A percentile compares a stretch with the other conserved stretches of the same genome.
Evolutionary conservation across 805 yeast species (phyloP).

Genomic region (Yarrowia bubula): DNA sequence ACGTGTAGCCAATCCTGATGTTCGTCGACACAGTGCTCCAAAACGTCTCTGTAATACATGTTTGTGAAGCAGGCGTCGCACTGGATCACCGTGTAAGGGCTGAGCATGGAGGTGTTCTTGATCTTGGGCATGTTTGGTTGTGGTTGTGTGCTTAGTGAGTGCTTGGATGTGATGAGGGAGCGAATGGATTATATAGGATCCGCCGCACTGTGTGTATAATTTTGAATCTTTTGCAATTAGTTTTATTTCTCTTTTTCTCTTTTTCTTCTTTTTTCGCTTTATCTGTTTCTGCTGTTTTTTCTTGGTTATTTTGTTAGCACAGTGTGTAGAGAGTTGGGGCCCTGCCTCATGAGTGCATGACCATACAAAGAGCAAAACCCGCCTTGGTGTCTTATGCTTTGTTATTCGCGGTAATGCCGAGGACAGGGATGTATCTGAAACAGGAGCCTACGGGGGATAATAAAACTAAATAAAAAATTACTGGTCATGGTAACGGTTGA

Average conservation of each 20-base stretch:
- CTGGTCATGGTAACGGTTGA: too few species aligned
- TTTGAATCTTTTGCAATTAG: neutral
- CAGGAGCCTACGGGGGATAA: too few species aligned
- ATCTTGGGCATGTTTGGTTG: constrained; percentile 5
- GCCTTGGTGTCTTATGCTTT: neutral
- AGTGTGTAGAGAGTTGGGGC: neutral
- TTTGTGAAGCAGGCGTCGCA: neutral
- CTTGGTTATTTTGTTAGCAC: neutral
- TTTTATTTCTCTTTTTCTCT: neutral
- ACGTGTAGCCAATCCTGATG: neutral
- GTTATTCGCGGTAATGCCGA: too few species aligned
- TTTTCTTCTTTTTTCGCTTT: neutral
- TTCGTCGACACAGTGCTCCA: constrained; percentile 11
- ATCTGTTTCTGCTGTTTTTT: neutral
- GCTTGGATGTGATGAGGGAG: neutral
- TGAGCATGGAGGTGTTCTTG: constrained; percentile 7
- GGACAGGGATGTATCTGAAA: too few species aligned
- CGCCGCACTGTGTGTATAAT: too few species aligned
- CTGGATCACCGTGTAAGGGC: neutral
- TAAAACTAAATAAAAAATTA: too few species aligned
- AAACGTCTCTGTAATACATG: constrained; percentile 5
- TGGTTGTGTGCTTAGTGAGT: neutral
- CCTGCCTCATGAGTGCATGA: constrained; percentile 4
- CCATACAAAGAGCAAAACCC: neutral
- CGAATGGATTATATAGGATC: neutral